Conservation (phyloP, 805 yeast species). For the Metschnikowia picachoensis region DNA sequence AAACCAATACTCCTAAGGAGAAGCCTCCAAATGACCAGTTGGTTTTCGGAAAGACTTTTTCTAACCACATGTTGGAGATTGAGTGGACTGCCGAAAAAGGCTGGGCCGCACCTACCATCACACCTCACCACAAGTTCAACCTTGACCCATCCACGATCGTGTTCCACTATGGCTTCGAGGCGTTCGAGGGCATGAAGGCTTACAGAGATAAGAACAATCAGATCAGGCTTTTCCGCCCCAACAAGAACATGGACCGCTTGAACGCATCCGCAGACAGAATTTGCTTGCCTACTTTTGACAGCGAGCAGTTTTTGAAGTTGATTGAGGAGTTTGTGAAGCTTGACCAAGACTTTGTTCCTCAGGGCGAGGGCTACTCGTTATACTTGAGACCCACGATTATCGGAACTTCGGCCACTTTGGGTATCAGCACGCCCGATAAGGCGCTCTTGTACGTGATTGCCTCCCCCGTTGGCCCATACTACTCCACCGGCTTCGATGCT, state of each 20-base stretch:
- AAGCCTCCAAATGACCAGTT: slow-evolving; percentile 38
- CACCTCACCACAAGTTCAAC: slow-evolving; percentile 72
- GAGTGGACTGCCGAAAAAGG: slow-evolving; percentile 78
- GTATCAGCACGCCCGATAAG: slow-evolving; percentile 77
- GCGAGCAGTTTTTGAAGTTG: slow-evolving; percentile 68
- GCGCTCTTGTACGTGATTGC: slow-evolving; percentile 85
- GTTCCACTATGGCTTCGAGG: slow-evolving; percentile 91
- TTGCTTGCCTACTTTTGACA: slow-evolving; percentile 82
- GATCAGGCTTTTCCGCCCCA: slow-evolving; percentile 83
- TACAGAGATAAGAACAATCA: slow-evolving; percentile 54
- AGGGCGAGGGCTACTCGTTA: slow-evolving; percentile 83
- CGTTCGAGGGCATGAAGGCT: slow-evolving; percentile 96
- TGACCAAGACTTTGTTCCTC: slow-evolving; percentile 78
- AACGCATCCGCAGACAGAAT: slow-evolving; percentile 85
- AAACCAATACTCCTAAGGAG: slow-evolving; percentile 34
- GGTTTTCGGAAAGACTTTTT: slow-evolving; percentile 52
- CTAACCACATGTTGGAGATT: slow-evolving; percentile 83
- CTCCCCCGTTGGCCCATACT: slow-evolving; percentile 97
- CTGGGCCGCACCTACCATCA: slow-evolving; percentile 86
- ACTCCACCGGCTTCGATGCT: slow-evolving; percentile 85
- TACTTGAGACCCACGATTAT: slow-evolving; percentile 94
- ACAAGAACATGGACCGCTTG: slow-evolving; percentile 89
- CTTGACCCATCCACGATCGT: slow-evolving; percentile 89
- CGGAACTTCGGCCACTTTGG: slow-evolving; percentile 86
- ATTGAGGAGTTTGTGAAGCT: slow-evolving; percentile 71